Conservation (phyloP, 441 rosid genomes). For the Euphorbia celastroides region DNA sequence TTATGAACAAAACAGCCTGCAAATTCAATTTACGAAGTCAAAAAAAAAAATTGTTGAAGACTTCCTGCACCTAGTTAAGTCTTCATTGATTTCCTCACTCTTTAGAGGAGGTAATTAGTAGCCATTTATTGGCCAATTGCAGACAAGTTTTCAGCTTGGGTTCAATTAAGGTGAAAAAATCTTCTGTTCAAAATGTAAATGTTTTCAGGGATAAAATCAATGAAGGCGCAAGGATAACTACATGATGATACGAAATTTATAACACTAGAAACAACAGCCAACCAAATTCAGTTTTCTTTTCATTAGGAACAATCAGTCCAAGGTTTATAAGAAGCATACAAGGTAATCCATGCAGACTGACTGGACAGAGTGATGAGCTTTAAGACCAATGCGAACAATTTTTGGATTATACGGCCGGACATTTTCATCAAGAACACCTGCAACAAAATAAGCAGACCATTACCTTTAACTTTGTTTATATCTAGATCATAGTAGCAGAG, state of each 20-base stretch:
- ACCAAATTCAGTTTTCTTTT: slow-evolving; percentile 3
- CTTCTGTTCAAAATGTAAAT: background rate
- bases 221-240: background rate
- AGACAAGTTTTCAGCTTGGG: background rate
- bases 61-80: background rate
- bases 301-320: background rate
- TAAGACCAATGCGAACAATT: slow-evolving; percentile 92
- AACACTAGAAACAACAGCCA: background rate
- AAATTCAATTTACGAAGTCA: background rate
- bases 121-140: background rate
- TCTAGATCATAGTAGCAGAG: background rate
- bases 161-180: background rate
- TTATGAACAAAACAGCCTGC: background rate
- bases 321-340: slow-evolving; percentile 42
- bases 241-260: background rate
- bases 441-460: slow-evolving; percentile 17
- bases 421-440: slow-evolving; percentile 87
- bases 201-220: background rate
- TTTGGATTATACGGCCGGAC: slow-evolving; percentile 68
- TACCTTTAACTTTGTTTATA: slow-evolving; percentile 4
- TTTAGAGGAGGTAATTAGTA: background rate
- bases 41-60: background rate
- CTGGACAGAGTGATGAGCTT: slow-evolving; percentile 82
- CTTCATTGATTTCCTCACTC: background rate
- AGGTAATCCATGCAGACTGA: slow-evolving; percentile 86